Conservation (phyloP, 441 rosid genomes). For the Sinapis alba region DNA sequence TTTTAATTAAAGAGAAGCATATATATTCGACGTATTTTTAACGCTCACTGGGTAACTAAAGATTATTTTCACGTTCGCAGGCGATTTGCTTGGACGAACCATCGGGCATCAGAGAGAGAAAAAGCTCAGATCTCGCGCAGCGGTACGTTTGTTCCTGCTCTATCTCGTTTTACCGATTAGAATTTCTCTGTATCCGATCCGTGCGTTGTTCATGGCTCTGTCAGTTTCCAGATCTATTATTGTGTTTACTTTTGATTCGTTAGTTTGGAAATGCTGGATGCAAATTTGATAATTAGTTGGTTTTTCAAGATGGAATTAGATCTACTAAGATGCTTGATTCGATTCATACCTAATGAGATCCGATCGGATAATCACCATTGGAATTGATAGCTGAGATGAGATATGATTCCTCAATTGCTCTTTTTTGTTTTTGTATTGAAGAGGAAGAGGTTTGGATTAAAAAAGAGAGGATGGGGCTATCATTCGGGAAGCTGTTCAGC, state of each 20-base stretch:
- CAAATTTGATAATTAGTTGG: constrained; percentile 1
- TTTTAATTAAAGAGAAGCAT: too few species aligned
- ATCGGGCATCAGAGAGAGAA: constrained; percentile 14
- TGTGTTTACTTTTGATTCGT: neutral
- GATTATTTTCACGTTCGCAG: constrained; percentile 20
- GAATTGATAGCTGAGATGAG: neutral
- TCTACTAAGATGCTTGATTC: neutral
- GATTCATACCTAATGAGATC: constrained; percentile 9
- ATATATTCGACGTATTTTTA: constrained; percentile 40
- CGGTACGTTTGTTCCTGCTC: constrained; percentile 21
- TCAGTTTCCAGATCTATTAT: constrained; percentile 38
- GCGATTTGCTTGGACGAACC: constrained; percentile 22
- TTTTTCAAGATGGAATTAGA: constrained; percentile 1
- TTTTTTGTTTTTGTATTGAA: neutral
- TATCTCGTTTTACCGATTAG: neutral
- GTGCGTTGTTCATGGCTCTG: neutral
- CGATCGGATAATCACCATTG: neutral
- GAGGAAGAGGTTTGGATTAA: neutral
- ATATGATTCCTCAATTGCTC: neutral
- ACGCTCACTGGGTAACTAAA: constrained; percentile 28
- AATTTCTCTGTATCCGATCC: constrained; percentile 25
- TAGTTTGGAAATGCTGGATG: constrained; percentile 24
- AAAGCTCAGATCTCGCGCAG: constrained; percentile 28
- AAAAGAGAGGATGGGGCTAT: constrained; percentile 52
- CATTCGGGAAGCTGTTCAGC: constrained; percentile 83